Percentiles rank a stretch among this genome's conserved stretches.
Evolutionary conservation across 768 basidiomycete genomes (phyloP).

Genomic region (Pleurotus platypus): DNA sequence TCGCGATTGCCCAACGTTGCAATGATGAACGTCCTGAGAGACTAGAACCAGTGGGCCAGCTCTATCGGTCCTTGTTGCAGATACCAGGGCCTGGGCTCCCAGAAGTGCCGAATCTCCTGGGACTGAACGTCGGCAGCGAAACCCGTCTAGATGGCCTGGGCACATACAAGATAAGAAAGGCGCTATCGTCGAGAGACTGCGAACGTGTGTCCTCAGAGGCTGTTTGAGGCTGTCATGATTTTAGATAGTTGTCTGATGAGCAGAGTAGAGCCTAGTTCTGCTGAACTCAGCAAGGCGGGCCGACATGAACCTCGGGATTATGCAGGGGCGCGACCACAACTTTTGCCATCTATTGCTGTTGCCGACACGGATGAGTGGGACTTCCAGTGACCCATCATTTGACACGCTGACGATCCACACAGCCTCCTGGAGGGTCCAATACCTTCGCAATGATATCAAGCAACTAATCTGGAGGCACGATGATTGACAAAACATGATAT

Average conservation of each 20-base stretch:
- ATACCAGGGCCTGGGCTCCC: conserved; percentile 49
- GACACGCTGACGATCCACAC: too few species aligned
- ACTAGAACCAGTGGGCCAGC: conserved; percentile 8
- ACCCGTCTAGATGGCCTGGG: conserved; percentile 58
- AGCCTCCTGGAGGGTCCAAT: too few species aligned
- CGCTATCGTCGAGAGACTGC: conserved; percentile 41
- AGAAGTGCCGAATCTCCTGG: conserved; percentile 41
- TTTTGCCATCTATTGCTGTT: too few species aligned
- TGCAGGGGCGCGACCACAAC: too few species aligned
- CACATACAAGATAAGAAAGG: conserved; percentile 41
- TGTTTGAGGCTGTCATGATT: conserved; percentile 89
- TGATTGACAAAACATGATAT: too few species aligned
- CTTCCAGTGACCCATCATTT: too few species aligned
- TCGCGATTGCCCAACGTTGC: conserved; percentile 9
- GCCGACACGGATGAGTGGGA: too few species aligned
- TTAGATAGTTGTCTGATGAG: conserved; percentile 80
- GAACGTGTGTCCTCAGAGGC: conserved; percentile 73
- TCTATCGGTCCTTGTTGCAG: conserved; percentile 47
- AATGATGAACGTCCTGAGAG: conserved; percentile 9
- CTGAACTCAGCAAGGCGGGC: too few species aligned
- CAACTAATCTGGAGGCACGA: too few species aligned
- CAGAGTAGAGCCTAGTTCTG: too few species aligned
- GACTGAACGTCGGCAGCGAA: conserved; percentile 47
- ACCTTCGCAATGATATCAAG: too few species aligned
- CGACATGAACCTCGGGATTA: too few species aligned